Conservation (phyloP, 805 yeast species). For the Isabelozyma gotoi region DNA sequence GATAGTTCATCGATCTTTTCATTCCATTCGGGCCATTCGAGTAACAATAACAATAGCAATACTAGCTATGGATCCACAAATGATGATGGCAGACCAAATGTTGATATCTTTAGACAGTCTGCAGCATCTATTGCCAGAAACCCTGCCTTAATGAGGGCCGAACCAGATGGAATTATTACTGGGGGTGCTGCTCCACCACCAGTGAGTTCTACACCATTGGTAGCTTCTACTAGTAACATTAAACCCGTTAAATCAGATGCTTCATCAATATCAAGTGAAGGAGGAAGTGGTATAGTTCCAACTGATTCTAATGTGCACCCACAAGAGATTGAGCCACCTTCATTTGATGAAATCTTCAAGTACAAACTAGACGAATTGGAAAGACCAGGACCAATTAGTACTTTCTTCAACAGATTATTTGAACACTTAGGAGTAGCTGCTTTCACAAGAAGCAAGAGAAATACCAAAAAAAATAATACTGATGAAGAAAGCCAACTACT, state of each 20-base stretch:
- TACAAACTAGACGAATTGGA: conserved; percentile 20
- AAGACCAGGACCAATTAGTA: conserved; percentile 5
- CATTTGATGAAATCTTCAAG: conserved; percentile 23
- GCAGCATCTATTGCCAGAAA: conserved; percentile 48
- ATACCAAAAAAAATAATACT: neutral
- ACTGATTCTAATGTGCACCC: conserved; percentile 19
- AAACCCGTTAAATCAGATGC: conserved; percentile 24
- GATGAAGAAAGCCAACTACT: neutral
- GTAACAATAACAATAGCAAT: neutral
- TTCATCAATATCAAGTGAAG: conserved; percentile 14
- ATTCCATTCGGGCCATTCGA: conserved; percentile 32
- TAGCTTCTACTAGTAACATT: conserved; percentile 4
- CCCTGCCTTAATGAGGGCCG: conserved; percentile 29
- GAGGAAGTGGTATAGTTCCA: conserved; percentile 11
- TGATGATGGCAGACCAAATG: neutral
- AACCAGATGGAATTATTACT: conserved; percentile 28
- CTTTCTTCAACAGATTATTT: neutral
- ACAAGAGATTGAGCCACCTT: conserved; percentile 37
- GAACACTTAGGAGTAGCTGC: neutral
- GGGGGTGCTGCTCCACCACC: conserved; percentile 24
- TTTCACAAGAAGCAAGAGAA: neutral
- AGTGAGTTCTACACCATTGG: conserved; percentile 1
- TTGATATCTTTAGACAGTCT: conserved; percentile 18
- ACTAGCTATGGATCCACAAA: neutral
- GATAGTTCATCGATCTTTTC: conserved; percentile 48